These are phyloP conservation scores for Cladorrhinum sp. DNA, from an alignment of 2,329 filamentous ascomycete genomes.

Conservation along the genomic window DNA sequence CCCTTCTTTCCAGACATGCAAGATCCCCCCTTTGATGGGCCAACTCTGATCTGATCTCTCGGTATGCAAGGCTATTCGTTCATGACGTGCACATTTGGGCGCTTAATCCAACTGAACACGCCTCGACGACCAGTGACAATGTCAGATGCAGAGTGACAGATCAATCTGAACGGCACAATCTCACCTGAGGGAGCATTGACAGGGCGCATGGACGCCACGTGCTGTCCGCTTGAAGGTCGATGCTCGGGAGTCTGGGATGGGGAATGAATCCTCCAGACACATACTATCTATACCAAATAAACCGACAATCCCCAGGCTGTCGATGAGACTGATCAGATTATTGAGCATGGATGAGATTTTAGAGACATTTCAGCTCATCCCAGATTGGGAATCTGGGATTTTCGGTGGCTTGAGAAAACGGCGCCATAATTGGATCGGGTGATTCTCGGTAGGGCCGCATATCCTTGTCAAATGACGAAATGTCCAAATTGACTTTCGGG, in stretches of 20 bases:
- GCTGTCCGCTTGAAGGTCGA: background rate
- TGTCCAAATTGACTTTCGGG: background rate
- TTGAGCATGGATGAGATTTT: background rate
- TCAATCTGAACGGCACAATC: background rate
- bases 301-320: too few relatives aligned
- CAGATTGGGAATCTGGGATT: background rate
- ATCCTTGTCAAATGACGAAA: background rate
- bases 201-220: background rate
- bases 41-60: background rate
- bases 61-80: conserved; percentile 11
- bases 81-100: conserved; percentile 19
- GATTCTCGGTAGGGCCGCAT: background rate
- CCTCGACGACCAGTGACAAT: conserved; percentile 8
- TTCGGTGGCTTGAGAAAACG: background rate
- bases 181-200: background rate
- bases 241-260: too few relatives aligned
- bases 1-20: background rate
- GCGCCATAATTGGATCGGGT: background rate
- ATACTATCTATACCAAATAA: too few relatives aligned
- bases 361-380: background rate
- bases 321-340: background rate
- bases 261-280: background rate
- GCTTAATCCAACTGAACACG: conserved; percentile 11
- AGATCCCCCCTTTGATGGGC: background rate
- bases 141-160: background rate